Evolutionary conservation across 208 protist genomes (phyloP).

Genomic region (Leptomonas pyrrhocoris): DNA sequence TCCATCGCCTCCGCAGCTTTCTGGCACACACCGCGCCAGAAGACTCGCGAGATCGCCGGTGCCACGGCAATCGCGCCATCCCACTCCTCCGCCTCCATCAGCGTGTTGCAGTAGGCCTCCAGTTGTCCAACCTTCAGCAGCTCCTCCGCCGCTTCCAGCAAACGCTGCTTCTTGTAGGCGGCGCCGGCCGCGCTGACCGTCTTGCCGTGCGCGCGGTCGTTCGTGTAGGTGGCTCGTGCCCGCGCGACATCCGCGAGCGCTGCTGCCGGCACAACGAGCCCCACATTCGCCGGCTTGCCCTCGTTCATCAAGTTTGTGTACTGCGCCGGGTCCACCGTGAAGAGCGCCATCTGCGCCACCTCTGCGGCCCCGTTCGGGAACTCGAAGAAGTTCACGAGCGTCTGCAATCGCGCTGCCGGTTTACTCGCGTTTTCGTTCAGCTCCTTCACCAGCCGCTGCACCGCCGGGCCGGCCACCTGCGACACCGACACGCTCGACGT

Average conservation of each 20-base stretch:
- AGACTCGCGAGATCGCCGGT: slow-evolving; percentile 83
- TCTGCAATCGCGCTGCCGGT: slow-evolving; percentile 62
- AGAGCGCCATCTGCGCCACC: slow-evolving; percentile 52
- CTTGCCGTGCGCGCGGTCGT: slow-evolving; percentile 75
- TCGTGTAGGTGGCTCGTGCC: slow-evolving; percentile 51
- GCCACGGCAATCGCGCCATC: slow-evolving; percentile 88
- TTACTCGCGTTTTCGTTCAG: slow-evolving; percentile 49
- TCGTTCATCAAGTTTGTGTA: slow-evolving; percentile 38
- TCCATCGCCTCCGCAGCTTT: slow-evolving; percentile 78
- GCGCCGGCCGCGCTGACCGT: slow-evolving; percentile 55
- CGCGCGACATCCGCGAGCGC: slow-evolving; percentile 52
- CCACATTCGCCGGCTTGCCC: slow-evolving; percentile 33
- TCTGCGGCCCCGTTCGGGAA: slow-evolving; percentile 73
- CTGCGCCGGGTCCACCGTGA: slow-evolving; percentile 43
- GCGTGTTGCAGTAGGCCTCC: slow-evolving; percentile 78
- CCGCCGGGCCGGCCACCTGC: slow-evolving; percentile 46
- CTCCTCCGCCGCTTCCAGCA: slow-evolving; percentile 76
- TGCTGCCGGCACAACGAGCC: slow-evolving; percentile 49
- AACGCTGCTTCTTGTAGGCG: slow-evolving; percentile 56
- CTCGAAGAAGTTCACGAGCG: slow-evolving; percentile 79
- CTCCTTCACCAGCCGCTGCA: slow-evolving; percentile 63
- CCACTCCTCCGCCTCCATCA: slow-evolving; percentile 89
- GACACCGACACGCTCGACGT: slow-evolving; percentile 42
- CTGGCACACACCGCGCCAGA: slow-evolving; percentile 82
- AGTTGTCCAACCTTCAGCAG: slow-evolving; percentile 78